phyloP scores from a whole-genome alignment of 2,329 filamentous ascomycete genomes.

The Dactylellina sp. region DNA sequence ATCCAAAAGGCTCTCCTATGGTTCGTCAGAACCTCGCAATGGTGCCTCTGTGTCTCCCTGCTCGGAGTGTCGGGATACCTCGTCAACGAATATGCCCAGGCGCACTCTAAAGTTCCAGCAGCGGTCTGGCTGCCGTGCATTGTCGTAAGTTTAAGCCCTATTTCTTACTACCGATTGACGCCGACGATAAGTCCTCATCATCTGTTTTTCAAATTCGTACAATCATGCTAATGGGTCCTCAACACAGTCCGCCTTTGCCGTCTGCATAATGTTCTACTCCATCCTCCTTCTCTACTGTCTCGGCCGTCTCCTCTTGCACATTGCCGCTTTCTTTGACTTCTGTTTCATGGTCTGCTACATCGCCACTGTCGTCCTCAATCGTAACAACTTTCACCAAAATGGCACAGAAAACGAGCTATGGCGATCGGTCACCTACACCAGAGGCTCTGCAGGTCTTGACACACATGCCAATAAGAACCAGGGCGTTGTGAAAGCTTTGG shows the following conservation, averaged over 20 bases:
- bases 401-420: conserved; percentile 36
- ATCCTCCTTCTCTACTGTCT: conserved; percentile 54
- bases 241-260: conserved; percentile 44
- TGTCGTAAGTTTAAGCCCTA: conserved; percentile 40
- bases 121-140: conserved; percentile 54
- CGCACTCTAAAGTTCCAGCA: conserved; percentile 36
- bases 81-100: conserved; percentile 52
- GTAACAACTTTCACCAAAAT: conserved; percentile 49
- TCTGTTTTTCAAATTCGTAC: background rate
- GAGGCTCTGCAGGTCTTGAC: conserved; percentile 21
- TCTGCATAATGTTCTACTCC: conserved; percentile 51
- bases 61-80: conserved; percentile 51
- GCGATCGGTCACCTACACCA: conserved; percentile 31
- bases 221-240: no score
- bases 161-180: no score
- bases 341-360: conserved; percentile 57
- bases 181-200: background rate
- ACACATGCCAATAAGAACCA: conserved; percentile 34
- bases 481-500: conserved; percentile 42
- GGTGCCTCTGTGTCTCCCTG: conserved; percentile 41
- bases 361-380: conserved; percentile 47
- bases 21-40: conserved; percentile 48
- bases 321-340: conserved; percentile 56
- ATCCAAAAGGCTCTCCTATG: conserved; percentile 50
- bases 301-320: conserved; percentile 54